A percentile compares a stretch with the other conserved stretches of the same genome.
Evolutionary conservation across 179 eudicot genomes (phyloP).

Genomic region (Beta lomatogona): DNA sequence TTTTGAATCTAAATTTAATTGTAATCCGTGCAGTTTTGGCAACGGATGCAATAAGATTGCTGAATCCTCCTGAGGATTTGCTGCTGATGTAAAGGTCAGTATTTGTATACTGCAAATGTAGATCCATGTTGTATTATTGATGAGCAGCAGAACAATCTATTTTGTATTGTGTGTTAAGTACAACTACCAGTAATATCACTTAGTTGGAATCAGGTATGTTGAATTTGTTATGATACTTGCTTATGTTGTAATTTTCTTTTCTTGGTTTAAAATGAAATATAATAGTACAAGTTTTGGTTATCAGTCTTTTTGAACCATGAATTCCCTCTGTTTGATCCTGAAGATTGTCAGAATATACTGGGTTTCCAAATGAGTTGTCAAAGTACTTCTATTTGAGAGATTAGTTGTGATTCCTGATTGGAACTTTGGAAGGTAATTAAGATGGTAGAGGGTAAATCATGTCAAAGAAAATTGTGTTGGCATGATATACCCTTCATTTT

Average conservation of each 20-base stretch:
- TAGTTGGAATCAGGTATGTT: constrained; percentile 8
- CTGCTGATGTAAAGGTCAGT: not conserved
- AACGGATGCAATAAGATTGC: no score
- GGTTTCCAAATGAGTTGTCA: not conserved
- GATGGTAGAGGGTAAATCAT: not conserved
- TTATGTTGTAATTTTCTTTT: constrained; percentile 8
- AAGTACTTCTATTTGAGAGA: not conserved
- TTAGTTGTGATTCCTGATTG: not conserved
- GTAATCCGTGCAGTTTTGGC: no score
- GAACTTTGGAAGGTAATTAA: not conserved
- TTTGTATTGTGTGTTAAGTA: constrained; percentile 6
- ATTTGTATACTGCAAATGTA: not conserved
- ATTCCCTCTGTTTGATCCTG: constrained; percentile 1
- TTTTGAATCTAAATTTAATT: no score
- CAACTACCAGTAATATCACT: not conserved
- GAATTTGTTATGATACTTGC: constrained; percentile 9
- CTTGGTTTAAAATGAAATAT: not conserved
- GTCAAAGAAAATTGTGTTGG: not conserved
- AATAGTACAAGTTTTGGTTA: not conserved
- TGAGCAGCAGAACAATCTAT: not conserved
- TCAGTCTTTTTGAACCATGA: not conserved
- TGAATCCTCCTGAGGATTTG: no score
- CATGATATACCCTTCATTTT: not conserved
- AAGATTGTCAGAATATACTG: constrained; percentile 8
- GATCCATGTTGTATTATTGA: constrained; percentile 9